A percentile compares a stretch with the other conserved stretches of the same genome.
These are phyloP conservation scores for Entelexis sorbosivorans DNA, from an alignment of 1,139 yeast genomes.

Conservation along the genomic window DNA sequence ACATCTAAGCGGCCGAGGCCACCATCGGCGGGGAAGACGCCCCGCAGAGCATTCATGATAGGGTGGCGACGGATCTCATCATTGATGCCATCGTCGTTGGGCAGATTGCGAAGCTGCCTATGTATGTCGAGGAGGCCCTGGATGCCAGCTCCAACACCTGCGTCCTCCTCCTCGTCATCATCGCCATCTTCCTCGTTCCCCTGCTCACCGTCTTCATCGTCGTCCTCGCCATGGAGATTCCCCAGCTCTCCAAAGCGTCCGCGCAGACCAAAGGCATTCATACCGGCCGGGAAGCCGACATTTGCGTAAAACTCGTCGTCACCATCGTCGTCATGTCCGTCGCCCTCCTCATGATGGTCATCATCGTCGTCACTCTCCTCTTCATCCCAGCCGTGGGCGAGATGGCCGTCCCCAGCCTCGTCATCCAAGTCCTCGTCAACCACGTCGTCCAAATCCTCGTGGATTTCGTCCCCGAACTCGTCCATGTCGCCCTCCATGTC, in stretches of 20 bases:
- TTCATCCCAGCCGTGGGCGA: neutral
- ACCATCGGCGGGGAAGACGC: neutral
- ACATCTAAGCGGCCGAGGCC: neutral
- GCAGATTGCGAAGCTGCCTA: neutral
- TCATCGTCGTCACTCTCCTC: neutral
- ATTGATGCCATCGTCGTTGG: neutral
- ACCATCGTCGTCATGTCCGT: slow-evolving; percentile 22
- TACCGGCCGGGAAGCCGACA: neutral
- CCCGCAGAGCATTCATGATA: slow-evolving; percentile 2
- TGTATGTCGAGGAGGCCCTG: slow-evolving; percentile 9
- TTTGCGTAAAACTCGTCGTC: slow-evolving; percentile 19
- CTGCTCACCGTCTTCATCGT: slow-evolving; percentile 17
- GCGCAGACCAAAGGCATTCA: neutral
- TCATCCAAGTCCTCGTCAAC: neutral
- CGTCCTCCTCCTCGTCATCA: slow-evolving; percentile 24
- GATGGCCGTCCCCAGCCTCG: neutral
- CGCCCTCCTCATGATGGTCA: slow-evolving; percentile 12
- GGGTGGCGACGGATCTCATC: slow-evolving; percentile 1
- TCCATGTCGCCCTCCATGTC: slow-evolving; percentile 9
- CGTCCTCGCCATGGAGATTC: slow-evolving; percentile 15
- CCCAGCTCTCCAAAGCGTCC: slow-evolving; percentile 4
- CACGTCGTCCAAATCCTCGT: neutral
- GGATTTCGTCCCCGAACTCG: neutral
- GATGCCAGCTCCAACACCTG: slow-evolving; percentile 13
- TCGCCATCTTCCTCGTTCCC: slow-evolving; percentile 19